Evolutionary conservation across 2,329 filamentous ascomycete genomes (phyloP).

Genomic region (Ascochyta lentis): DNA sequence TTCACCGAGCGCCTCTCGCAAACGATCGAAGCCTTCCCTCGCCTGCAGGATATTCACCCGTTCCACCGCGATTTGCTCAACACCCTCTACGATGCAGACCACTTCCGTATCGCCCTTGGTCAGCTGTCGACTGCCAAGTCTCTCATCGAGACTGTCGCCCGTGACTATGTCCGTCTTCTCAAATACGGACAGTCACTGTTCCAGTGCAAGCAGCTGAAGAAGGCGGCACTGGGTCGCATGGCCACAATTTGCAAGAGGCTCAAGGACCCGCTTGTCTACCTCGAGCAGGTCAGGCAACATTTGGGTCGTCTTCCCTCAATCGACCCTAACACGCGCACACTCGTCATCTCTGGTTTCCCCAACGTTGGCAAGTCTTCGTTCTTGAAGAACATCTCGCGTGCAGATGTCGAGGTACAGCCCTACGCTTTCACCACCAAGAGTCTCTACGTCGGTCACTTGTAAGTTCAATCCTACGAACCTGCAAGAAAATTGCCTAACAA

Average conservation of each 20-base stretch:
- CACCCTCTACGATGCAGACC: slow-evolving; percentile 74
- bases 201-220: slow-evolving; percentile 99
- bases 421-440: slow-evolving; percentile 99
- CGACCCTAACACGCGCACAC: slow-evolving; percentile 94
- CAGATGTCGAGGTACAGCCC: slow-evolving; percentile 95
- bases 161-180: slow-evolving; percentile 94
- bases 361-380: slow-evolving; percentile 95
- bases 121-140: slow-evolving; percentile 96
- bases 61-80: slow-evolving; percentile 92
- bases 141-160: slow-evolving; percentile 91
- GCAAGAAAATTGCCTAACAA: slow-evolving; percentile 68
- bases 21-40: slow-evolving; percentile 88
- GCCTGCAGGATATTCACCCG: slow-evolving; percentile 91
- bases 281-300: slow-evolving; percentile 97
- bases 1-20: slow-evolving; percentile 91
- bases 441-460: slow-evolving; percentile 93
- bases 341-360: slow-evolving; percentile 96
- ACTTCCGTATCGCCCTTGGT: slow-evolving; percentile 91
- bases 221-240: slow-evolving; percentile 95
- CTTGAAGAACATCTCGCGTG: slow-evolving; percentile 86
- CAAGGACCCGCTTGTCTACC: slow-evolving; percentile 92
- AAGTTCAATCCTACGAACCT: slow-evolving; percentile 60
- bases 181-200: slow-evolving; percentile 92
- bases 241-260: slow-evolving; percentile 93
- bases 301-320: slow-evolving; percentile 97